Percentiles rank a stretch among this genome's conserved stretches.
Evolutionary conservation across 116 monocot genomes (phyloP).

Genomic region (Posidonia oceanica): DNA sequence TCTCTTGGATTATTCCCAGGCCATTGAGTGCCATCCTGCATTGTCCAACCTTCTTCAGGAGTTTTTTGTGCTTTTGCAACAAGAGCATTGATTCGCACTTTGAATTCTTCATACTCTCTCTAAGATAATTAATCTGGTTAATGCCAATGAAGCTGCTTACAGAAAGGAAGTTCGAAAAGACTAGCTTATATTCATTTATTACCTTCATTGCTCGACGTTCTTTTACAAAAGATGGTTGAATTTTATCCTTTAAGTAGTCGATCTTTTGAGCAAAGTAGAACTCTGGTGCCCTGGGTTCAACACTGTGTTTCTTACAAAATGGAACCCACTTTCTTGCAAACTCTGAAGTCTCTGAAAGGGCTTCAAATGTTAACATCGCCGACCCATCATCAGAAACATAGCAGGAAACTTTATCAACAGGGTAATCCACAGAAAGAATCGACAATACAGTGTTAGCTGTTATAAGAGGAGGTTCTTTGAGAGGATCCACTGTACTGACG

Average conservation of each 20-base stretch:
- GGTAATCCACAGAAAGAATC: slow-evolving; percentile 23
- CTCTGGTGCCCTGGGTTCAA: slow-evolving; percentile 25
- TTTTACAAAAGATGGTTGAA: slow-evolving; percentile 28
- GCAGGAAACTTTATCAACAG: slow-evolving; percentile 27
- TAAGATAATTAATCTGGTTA: neutral
- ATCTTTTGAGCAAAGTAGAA: slow-evolving; percentile 29
- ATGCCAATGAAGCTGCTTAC: neutral
- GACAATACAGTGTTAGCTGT: slow-evolving; percentile 26
- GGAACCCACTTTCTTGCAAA: slow-evolving; percentile 29
- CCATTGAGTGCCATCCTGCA: slow-evolving; percentile 29
- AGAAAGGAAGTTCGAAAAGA: neutral
- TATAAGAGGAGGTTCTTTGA: slow-evolving; percentile 24
- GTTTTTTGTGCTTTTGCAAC: slow-evolving; percentile 28
- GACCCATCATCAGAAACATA: slow-evolving; percentile 30
- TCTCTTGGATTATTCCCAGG: slow-evolving; percentile 28
- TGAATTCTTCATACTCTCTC: slow-evolving; percentile 28
- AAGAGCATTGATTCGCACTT: slow-evolving; percentile 23
- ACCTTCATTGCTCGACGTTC: slow-evolving; percentile 28
- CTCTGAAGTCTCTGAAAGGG: slow-evolving; percentile 24
- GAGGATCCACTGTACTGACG: slow-evolving; percentile 30
- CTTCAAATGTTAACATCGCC: slow-evolving; percentile 22
- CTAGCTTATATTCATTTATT: neutral
- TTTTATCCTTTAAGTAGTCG: slow-evolving; percentile 26
- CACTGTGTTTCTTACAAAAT: slow-evolving; percentile 22
- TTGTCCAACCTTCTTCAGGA: slow-evolving; percentile 30